These are phyloP conservation scores for Septoria linicola DNA, from an alignment of 2,329 filamentous ascomycete species.

Conservation along the genomic window DNA sequence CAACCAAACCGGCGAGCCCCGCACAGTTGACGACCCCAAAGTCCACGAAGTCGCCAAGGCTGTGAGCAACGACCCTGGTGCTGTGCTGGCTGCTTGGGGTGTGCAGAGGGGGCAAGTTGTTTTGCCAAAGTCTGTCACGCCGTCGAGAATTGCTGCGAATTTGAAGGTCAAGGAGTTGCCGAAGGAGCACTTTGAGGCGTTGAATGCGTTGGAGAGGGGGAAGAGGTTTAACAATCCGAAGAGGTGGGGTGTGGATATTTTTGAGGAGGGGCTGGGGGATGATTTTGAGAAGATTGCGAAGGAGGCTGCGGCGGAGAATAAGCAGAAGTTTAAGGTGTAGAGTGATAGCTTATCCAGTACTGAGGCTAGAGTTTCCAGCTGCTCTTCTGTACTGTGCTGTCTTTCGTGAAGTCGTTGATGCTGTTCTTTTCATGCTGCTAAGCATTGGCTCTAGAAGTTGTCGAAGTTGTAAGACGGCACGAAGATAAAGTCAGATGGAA, in stretches of 20 bases:
- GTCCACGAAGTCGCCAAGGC: conserved; percentile 23
- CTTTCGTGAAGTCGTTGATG: too few relatives aligned
- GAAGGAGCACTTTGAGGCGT: conserved; percentile 37
- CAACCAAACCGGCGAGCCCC: conserved; percentile 30
- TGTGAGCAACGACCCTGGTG: conserved; percentile 20
- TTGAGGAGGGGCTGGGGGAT: conserved; percentile 45
- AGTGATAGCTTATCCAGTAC: not conserved
- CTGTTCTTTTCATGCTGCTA: too few relatives aligned
- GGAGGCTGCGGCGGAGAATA: conserved; percentile 40
- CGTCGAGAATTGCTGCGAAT: conserved; percentile 28
- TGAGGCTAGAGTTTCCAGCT: too few relatives aligned
- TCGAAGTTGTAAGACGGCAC: too few relatives aligned
- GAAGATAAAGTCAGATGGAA: too few relatives aligned
- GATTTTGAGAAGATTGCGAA: conserved; percentile 38
- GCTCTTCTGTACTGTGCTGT: too few relatives aligned
- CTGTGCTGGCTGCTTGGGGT: conserved; percentile 22
- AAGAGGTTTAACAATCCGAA: conserved; percentile 48
- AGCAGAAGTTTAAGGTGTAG: conserved; percentile 35
- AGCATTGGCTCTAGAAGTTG: too few relatives aligned
- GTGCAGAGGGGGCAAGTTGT: conserved; percentile 26
- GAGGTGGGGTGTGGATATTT: conserved; percentile 49
- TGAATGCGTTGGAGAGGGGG: conserved; percentile 45
- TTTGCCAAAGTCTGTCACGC: conserved; percentile 28
- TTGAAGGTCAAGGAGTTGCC: conserved; percentile 38
- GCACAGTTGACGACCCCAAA: conserved; percentile 25